Base-by-base conservation (phyloP, 2,329 filamentous ascomycete genomes). In the Aspergillus candidus region DNA sequence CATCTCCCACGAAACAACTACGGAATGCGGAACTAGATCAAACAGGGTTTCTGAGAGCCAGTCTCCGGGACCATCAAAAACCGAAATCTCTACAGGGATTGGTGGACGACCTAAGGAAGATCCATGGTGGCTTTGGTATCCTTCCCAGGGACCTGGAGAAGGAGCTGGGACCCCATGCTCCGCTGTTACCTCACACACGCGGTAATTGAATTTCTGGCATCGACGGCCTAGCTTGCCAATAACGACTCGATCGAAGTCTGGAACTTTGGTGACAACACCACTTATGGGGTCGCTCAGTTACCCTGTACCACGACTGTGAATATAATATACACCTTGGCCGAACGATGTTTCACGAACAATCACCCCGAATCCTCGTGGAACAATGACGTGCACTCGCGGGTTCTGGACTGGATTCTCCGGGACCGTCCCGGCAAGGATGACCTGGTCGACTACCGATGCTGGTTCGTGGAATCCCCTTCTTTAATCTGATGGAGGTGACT, bases 331-430 rank as follows among this genome's bases (percentile, higher is more conserved):
- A 22, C 22, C 22, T 22, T 22, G 22, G 22, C 22, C 22, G 22
- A 22, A 22, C 22, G 22, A 22, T 22, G 22, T 6, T 42, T 42
- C 10, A 42, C 35, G 40, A 42, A 42, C 13, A 42, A 37, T 22
- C 40, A 37, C 22, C 22, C 40, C 22, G 33, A 42, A 32, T 42
- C 34, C n/a, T 42, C 40, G 35, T 42, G 33, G 40, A 42, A 42
- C 37, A 42, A 42, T 32, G 7, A 42, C 37, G 27, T 42, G 40
- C 40, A 37, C 30, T 42, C 33, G 15, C 33, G n/a, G 17, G 37
- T 42, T 35, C 27, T 42, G 40, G 33, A 42, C 35, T 42, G 33
- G 33, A 34, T 37, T 37, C 40, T 42, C 32, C 33, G 33, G 37
- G 33, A 42, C 13, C 31, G 40, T n/a, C 33, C 40, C 8, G 4